These are phyloP conservation scores for Astragalus membranaceus DNA, from an alignment of 306 rosid genomes.

Conservation along the genomic window DNA sequence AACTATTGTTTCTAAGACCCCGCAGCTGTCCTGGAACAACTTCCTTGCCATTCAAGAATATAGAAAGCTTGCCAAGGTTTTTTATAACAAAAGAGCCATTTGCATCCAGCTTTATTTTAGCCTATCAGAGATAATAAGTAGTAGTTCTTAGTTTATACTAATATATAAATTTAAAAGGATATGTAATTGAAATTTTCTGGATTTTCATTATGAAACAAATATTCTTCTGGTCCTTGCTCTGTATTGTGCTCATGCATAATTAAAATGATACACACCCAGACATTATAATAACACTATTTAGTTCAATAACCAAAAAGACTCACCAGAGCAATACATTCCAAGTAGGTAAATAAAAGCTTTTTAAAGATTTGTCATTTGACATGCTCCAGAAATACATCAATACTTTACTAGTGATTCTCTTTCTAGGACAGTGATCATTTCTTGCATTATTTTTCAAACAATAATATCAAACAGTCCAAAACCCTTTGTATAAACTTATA, in stretches of 20 bases:
- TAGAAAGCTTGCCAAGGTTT: conserved; percentile 63
- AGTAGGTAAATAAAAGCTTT: not conserved
- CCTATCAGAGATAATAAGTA: conserved; percentile 33
- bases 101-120: conserved; percentile 66
- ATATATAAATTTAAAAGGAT: not conserved
- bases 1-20: conserved; percentile 40
- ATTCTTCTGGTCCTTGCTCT: not conserved
- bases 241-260: not conserved
- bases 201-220: not conserved
- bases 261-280: not conserved
- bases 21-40: conserved; percentile 40
- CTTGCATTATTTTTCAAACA: not conserved
- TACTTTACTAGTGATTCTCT: not conserved
- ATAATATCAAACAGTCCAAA: not conserved
- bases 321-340: conserved; percentile 7
- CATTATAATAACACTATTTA: not conserved
- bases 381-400: conserved; percentile 9
- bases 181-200: not conserved
- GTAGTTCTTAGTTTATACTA: not conserved
- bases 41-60: conserved; percentile 78
- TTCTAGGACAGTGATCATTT: not conserved
- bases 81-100: conserved; percentile 62
- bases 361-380: not conserved
- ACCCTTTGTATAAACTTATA: not conserved
- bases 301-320: not conserved